phyloP scores from a whole-genome alignment of 1,284 basidiomycete genomes.

The Pseudozyma hubeiensis region DNA sequence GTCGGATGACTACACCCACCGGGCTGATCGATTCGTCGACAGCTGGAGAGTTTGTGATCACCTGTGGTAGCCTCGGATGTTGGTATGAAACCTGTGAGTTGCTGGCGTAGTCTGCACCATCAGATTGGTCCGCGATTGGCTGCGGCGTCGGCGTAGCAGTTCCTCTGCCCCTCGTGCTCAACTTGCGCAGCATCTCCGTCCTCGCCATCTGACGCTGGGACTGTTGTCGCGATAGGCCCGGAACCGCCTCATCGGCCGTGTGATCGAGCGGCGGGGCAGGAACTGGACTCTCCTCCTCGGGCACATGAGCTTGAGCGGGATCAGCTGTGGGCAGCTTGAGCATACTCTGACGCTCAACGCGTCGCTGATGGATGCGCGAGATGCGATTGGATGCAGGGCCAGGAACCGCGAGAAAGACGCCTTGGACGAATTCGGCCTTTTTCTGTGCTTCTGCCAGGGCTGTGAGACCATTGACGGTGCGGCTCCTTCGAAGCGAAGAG shows the following conservation, averaged over 20 bases:
- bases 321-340: conserved; percentile 9
- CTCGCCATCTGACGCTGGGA: conserved; percentile 56
- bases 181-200: conserved; percentile 60
- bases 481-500: conserved; percentile 37
- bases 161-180: conserved; percentile 46
- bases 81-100: not conserved
- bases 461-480: conserved; percentile 58
- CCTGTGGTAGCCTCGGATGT: conserved; percentile 18
- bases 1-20: conserved; percentile 35
- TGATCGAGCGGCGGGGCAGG: conserved; percentile 2
- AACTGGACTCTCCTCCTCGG: conserved; percentile 1
- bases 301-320: conserved; percentile 11
- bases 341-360: conserved; percentile 40
- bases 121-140: conserved; percentile 1
- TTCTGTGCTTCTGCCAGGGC: conserved; percentile 56
- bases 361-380: conserved; percentile 43
- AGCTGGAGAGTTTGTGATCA: conserved; percentile 39
- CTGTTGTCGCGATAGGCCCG: conserved; percentile 35
- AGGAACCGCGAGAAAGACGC: conserved; percentile 45
- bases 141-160: conserved; percentile 12
- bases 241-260: conserved; percentile 2
- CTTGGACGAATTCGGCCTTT: conserved; percentile 57
- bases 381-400: conserved; percentile 47
- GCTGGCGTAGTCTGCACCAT: not conserved
- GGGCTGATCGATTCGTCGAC: conserved; percentile 47